Percentiles rank a stretch among this genome's conserved stretches.
These are phyloP conservation scores for Limnomonas spitsbergensis DNA, from an alignment of 139 green algal species.

Conservation along the genomic window DNA sequence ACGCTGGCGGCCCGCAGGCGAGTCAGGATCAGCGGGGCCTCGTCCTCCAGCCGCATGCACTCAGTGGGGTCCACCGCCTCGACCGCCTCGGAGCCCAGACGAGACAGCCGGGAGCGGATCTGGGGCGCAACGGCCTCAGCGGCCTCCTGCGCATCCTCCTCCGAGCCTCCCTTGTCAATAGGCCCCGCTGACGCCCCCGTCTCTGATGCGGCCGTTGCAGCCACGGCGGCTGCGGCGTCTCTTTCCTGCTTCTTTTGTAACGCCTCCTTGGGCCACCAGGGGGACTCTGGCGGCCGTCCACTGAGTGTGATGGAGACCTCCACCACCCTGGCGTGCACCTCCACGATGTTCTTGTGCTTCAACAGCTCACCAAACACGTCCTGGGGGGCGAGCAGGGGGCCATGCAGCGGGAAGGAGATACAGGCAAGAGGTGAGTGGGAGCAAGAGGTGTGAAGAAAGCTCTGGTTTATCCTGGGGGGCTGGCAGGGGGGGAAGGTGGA, in stretches of 20 bases:
- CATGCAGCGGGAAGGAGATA: no score
- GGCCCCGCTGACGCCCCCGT: neutral
- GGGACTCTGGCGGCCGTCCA: neutral
- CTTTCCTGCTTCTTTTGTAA: neutral
- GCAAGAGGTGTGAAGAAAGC: no score
- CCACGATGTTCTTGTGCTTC: conserved; percentile 21
- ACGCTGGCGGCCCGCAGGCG: neutral
- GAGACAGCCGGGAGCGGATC: no score
- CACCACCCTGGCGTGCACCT: conserved; percentile 10
- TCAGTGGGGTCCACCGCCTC: neutral
- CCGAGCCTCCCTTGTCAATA: no score
- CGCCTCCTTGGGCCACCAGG: conserved; percentile 5
- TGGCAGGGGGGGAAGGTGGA: no score
- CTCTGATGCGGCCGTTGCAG: neutral
- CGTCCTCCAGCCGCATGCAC: neutral
- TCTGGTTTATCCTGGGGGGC: no score
- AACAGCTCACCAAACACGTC: conserved; percentile 1
- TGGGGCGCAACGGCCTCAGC: no score
- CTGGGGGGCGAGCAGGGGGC: neutral
- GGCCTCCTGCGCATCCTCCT: no score
- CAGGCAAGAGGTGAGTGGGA: no score
- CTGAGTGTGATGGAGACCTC: neutral
- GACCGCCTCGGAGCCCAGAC: neutral
- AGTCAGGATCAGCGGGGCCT: neutral
- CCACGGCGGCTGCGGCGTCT: no score